Percentiles rank a stretch among this genome's conserved stretches.
phyloP scores from a whole-genome alignment of 1,139 yeast species.

The Suhomyces bokatorum region DNA sequence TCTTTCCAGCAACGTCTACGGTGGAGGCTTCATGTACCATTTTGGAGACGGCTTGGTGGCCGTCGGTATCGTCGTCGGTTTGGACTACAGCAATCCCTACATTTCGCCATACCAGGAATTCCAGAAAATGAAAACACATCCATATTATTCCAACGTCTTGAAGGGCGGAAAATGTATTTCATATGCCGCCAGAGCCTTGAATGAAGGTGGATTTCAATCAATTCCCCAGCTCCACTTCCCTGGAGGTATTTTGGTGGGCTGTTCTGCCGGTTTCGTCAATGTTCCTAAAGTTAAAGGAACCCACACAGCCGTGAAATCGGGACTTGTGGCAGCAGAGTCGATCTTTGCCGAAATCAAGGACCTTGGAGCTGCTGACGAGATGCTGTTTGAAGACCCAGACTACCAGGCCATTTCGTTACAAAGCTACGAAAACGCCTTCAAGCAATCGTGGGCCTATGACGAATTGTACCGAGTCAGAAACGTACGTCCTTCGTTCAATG shows the following conservation, averaged over 20 bases:
- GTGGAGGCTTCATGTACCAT: constrained; percentile 97
- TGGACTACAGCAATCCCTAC: constrained; percentile 93
- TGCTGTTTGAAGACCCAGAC: constrained; percentile 36
- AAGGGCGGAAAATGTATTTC: constrained; percentile 90
- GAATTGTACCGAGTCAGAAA: constrained; percentile 84
- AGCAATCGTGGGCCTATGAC: constrained; percentile 79
- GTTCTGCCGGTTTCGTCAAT: constrained; percentile 93
- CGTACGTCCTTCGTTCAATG: constrained; percentile 84
- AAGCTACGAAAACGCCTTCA: constrained; percentile 62
- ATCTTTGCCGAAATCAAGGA: constrained; percentile 60
- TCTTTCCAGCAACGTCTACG: constrained; percentile 70
- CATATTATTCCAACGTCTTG: constrained; percentile 72
- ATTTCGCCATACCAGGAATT: constrained; percentile 94
- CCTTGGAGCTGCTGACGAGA: constrained; percentile 51
- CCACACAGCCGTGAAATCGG: constrained; percentile 94
- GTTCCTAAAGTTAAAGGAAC: constrained; percentile 98
- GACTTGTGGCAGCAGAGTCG: constrained; percentile 89
- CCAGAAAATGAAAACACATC: constrained; percentile 90
- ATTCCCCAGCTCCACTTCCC: constrained; percentile 90
- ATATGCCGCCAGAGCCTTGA: constrained; percentile 92
- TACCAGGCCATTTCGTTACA: constrained; percentile 52
- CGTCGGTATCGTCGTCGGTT: constrained; percentile 87
- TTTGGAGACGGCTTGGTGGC: constrained; percentile 91
- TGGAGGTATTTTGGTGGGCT: constrained; percentile 93
- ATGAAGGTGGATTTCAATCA: constrained; percentile 94